Evolutionary conservation across 352 stramenopile genomes (phyloP).

Genomic region (Peronospora farinosa): DNA sequence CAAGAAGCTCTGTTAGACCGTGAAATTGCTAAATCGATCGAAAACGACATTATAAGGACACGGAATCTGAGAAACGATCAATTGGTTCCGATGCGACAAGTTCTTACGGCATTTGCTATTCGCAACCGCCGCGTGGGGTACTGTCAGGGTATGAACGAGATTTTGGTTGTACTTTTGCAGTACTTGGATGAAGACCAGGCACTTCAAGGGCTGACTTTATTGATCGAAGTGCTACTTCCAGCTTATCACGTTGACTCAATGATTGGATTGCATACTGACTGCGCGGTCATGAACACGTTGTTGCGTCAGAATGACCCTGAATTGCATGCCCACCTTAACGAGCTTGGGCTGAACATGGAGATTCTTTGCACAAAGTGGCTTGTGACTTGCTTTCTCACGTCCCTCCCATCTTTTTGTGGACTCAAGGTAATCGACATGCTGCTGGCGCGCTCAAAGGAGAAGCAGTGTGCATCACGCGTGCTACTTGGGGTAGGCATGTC

Average conservation of each 20-base stretch:
- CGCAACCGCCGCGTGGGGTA: constrained; percentile 75
- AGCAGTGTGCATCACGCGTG: constrained; percentile 61
- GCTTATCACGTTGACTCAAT: constrained; percentile 82
- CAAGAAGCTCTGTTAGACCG: constrained; percentile 47
- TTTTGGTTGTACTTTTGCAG: constrained; percentile 62
- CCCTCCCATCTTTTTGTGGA: constrained; percentile 54
- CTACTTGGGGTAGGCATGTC: constrained; percentile 68
- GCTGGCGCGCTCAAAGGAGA: constrained; percentile 50
- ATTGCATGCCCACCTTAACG: constrained; percentile 59
- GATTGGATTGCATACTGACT: constrained; percentile 80
- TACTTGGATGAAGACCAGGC: constrained; percentile 60
- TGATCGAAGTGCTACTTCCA: constrained; percentile 71
- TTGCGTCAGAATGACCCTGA: constrained; percentile 69
- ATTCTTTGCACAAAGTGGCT: constrained; percentile 86
- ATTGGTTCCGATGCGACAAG: constrained; percentile 50
- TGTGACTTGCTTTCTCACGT: constrained; percentile 82
- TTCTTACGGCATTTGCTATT: constrained; percentile 67
- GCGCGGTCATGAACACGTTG: constrained; percentile 76
- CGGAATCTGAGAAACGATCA: constrained; percentile 50
- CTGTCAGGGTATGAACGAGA: constrained; percentile 85
- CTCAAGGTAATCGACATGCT: constrained; percentile 82
- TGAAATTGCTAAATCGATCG: constrained; percentile 71
- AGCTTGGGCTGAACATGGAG: constrained; percentile 81
- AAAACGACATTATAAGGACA: constrained; percentile 75
- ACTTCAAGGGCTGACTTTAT: constrained; percentile 50